phyloP scores from a whole-genome alignment of 345 rosid genomes.

The Gossypium longicalyx region DNA sequence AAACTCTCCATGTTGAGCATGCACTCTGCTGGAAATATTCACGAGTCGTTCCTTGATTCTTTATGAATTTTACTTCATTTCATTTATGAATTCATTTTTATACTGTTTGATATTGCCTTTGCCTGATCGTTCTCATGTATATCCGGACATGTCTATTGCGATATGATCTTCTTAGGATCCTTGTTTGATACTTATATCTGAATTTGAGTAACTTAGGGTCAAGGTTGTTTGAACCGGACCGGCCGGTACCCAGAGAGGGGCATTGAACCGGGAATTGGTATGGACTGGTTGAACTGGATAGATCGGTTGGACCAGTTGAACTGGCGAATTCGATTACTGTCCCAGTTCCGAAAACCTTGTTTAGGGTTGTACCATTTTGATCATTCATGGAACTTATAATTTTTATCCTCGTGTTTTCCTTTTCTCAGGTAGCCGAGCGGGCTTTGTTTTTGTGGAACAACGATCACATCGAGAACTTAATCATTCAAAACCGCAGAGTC shows the following conservation, averaged over 20 bases:
- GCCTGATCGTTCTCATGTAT: background rate
- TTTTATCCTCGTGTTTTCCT: background rate
- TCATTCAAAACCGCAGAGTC: conserved; percentile 48
- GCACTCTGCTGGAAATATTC: too few relatives aligned
- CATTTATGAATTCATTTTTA: background rate
- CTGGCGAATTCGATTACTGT: too few relatives aligned
- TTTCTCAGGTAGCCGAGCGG: conserved; percentile 67
- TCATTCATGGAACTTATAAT: background rate
- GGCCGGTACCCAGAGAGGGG: too few relatives aligned
- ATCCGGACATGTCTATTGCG: background rate
- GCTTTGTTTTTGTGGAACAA: conserved; percentile 73
- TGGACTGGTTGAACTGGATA: too few relatives aligned
- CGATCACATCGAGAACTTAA: conserved; percentile 60
- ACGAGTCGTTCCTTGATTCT: too few relatives aligned
- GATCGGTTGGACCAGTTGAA: too few relatives aligned
- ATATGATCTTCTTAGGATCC: background rate
- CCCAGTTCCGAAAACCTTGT: too few relatives aligned
- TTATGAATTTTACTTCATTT: too few relatives aligned
- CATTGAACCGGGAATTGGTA: too few relatives aligned
- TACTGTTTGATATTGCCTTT: background rate
- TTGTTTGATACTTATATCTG: background rate
- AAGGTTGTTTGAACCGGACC: too few relatives aligned
- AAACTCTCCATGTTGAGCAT: background rate
- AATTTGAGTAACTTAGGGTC: background rate
- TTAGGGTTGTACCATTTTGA: conserved; percentile 1